A percentile compares a stretch with the other conserved stretches of the same genome.
These are phyloP conservation scores for Cladosporium sp. DNA, from an alignment of 2,329 filamentous ascomycete species.

Conservation along the genomic window DNA sequence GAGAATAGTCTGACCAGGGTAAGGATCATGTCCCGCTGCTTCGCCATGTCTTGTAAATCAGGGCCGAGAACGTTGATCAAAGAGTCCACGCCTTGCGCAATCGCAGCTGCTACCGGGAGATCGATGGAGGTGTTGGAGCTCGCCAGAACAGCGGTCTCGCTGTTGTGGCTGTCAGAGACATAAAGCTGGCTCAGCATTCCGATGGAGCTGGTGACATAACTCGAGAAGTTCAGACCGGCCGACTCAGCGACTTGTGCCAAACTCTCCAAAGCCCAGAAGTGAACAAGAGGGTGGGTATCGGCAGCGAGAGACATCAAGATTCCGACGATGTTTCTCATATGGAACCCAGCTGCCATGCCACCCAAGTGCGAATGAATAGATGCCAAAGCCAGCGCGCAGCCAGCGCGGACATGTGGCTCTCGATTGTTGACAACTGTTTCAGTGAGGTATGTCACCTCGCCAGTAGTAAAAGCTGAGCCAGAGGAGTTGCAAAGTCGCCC, in stretches of 20 bases:
- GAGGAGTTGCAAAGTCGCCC: constrained; percentile 80
- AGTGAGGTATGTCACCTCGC: constrained; percentile 85
- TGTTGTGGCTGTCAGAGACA: constrained; percentile 83
- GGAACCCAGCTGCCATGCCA: constrained; percentile 94
- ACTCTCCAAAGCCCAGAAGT: constrained; percentile 94
- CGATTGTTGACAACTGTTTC: constrained; percentile 93
- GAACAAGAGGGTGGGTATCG: constrained; percentile 90
- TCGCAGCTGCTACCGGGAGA: constrained; percentile 73
- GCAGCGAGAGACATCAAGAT: constrained; percentile 97
- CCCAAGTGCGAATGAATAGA: constrained; percentile 94
- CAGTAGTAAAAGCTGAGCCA: constrained; percentile 83
- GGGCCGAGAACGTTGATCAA: constrained; percentile 94
- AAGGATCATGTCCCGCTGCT: constrained; percentile 87
- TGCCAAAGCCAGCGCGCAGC: constrained; percentile 89
- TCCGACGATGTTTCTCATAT: constrained; percentile 94
- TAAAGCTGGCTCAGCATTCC: constrained; percentile 95
- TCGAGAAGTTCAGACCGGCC: constrained; percentile 85
- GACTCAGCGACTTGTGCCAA: constrained; percentile 84
- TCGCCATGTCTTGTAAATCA: constrained; percentile 87
- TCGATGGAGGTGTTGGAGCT: constrained; percentile 90
- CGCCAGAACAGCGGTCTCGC: constrained; percentile 72
- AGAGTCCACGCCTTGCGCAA: constrained; percentile 88
- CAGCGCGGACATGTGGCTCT: constrained; percentile 87
- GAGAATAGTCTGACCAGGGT: constrained; percentile 81
- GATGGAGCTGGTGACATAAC: constrained; percentile 83